Evolutionary conservation across 1,139 yeast genomes (phyloP).

Genomic region (Diutina pseudorugosa): DNA sequence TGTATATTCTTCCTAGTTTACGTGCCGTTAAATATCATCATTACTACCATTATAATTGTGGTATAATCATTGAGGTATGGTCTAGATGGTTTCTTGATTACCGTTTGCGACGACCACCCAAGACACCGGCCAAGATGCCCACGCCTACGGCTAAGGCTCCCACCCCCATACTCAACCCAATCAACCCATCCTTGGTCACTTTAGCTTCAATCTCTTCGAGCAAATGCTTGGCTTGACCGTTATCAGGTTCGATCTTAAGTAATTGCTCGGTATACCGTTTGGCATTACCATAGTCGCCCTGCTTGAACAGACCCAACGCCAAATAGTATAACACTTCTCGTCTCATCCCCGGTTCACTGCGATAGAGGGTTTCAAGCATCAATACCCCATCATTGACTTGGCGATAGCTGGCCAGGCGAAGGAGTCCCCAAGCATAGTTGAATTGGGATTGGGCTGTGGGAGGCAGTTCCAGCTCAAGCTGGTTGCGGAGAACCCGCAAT

Average conservation of each 20-base stretch:
- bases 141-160: slow-evolving; percentile 79
- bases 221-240: slow-evolving; percentile 62
- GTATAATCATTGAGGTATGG: no score
- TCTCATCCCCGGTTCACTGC: slow-evolving; percentile 70
- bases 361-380: slow-evolving; percentile 61
- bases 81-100: neutral
- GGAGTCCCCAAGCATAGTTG: slow-evolving; percentile 93
- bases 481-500: slow-evolving; percentile 60
- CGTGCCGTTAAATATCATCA: no score
- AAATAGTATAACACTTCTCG: slow-evolving; percentile 85
- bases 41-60: no score
- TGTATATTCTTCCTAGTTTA: no score
- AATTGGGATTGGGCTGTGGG: slow-evolving; percentile 78
- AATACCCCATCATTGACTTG: slow-evolving; percentile 74
- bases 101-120: slow-evolving; percentile 15
- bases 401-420: slow-evolving; percentile 49
- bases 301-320: slow-evolving; percentile 77
- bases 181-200: slow-evolving; percentile 74
- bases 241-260: slow-evolving; percentile 70
- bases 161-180: slow-evolving; percentile 79
- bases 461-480: slow-evolving; percentile 74
- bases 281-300: slow-evolving; percentile 80
- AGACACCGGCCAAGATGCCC: slow-evolving; percentile 46
- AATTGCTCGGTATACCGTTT: slow-evolving; percentile 75
- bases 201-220: slow-evolving; percentile 72